Conservation (phyloP, 441 rosid species). For the Jatropha podagrica region DNA sequence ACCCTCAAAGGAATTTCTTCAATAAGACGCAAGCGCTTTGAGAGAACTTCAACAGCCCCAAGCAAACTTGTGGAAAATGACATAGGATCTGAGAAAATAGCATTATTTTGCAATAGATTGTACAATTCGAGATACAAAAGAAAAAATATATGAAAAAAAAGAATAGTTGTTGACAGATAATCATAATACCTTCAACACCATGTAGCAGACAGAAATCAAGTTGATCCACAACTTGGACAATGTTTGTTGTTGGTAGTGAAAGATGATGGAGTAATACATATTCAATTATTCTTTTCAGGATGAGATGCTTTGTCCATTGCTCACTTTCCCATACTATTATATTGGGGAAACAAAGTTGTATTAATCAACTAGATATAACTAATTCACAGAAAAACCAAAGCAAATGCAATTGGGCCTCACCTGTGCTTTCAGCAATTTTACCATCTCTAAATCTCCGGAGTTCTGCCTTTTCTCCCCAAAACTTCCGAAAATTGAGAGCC, state of each 20-base stretch:
- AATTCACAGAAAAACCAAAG: conserved; percentile 13
- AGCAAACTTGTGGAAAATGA: conserved; percentile 59
- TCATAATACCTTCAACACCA: conserved; percentile 60
- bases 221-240: conserved; percentile 75
- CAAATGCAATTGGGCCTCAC: conserved; percentile 40
- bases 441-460: conserved; percentile 94
- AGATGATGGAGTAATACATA: conserved; percentile 63
- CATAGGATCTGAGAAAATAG: conserved; percentile 58
- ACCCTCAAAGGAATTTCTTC: conserved; percentile 81
- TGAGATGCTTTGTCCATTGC: conserved; percentile 76
- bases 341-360: conserved; percentile 23
- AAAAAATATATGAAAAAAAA: neutral
- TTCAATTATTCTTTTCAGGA: conserved; percentile 70
- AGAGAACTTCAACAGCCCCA: conserved; percentile 64
- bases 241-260: conserved; percentile 48
- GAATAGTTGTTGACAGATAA: conserved; percentile 10
- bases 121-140: neutral
- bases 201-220: conserved; percentile 81
- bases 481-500: conserved; percentile 72
- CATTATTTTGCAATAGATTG: conserved; percentile 8
- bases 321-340: conserved; percentile 79
- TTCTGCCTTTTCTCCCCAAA: conserved; percentile 94
- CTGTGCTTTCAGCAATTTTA: conserved; percentile 91
- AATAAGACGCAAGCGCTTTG: conserved; percentile 64
- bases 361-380: conserved; percentile 21